Evolutionary conservation across 257 asterid species (phyloP).

Genomic region (Sherardia arvensis): DNA sequence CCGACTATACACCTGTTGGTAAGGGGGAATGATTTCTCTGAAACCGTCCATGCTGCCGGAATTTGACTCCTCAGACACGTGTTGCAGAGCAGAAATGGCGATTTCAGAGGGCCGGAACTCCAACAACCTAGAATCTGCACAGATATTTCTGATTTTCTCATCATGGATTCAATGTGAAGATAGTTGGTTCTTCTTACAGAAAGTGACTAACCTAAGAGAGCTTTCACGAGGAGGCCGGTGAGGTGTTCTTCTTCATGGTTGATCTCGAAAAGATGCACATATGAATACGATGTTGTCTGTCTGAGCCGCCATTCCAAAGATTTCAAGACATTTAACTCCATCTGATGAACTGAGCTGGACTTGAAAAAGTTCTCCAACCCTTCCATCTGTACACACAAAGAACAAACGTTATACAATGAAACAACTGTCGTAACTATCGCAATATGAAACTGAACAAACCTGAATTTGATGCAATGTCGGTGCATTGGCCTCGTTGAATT

Average conservation of each 20-base stretch:
- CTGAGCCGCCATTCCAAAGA: constrained; percentile 49
- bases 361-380: constrained; percentile 31
- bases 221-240: constrained; percentile 29
- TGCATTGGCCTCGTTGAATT: constrained; percentile 40
- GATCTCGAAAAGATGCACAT: constrained; percentile 13
- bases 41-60: constrained; percentile 15
- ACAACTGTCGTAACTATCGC: neutral
- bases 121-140: constrained; percentile 39
- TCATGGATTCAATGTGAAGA: neutral
- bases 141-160: no score
- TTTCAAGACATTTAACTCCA: constrained; percentile 55
- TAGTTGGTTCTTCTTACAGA: neutral
- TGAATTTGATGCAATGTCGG: constrained; percentile 39
- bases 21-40: constrained; percentile 25
- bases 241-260: constrained; percentile 5
- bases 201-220: constrained; percentile 44
- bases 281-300: constrained; percentile 49
- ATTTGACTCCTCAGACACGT: constrained; percentile 15
- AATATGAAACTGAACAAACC: constrained; percentile 21
- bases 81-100: constrained; percentile 37
- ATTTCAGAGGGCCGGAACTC: constrained; percentile 45
- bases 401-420: no score
- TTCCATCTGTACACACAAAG: constrained; percentile 13
- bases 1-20: constrained; percentile 30
- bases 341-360: constrained; percentile 28